Percentiles rank a stretch among this genome's conserved stretches.
Conservation (phyloP, 2,329 filamentous ascomycete species). For the Aureobasidium namibiae region DNA sequence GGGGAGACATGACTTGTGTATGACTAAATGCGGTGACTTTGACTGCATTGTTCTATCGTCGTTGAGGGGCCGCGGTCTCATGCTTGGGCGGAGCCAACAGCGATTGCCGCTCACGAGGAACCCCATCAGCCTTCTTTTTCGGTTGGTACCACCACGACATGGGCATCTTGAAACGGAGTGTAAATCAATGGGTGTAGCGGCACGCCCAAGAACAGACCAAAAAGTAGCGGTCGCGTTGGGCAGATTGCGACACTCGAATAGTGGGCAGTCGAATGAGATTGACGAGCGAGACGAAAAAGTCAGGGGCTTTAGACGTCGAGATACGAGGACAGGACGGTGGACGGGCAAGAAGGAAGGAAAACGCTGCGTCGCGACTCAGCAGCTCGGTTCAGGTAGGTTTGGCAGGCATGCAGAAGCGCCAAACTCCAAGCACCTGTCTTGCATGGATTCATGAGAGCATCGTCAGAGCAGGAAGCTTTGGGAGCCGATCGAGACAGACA, state of each 20-base stretch:
- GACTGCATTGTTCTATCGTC: neutral
- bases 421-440: slow-evolving; percentile 6
- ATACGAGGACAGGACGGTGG: neutral
- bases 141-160: slow-evolving; percentile 9
- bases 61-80: neutral
- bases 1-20: slow-evolving; percentile 12
- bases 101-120: neutral
- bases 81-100: neutral
- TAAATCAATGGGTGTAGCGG: slow-evolving; percentile 1
- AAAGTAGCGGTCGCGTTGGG: neutral
- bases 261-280: neutral
- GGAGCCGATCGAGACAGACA: slow-evolving; percentile 10
- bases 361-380: neutral
- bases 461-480: neutral
- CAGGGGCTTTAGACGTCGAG: neutral
- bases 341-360: neutral
- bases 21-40: slow-evolving; percentile 5
- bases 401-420: slow-evolving; percentile 1
- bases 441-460: neutral
- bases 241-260: slow-evolving; percentile 4
- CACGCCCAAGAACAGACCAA: neutral
- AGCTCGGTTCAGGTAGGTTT: slow-evolving; percentile 3
- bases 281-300: neutral
- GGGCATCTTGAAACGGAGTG: slow-evolving; percentile 1
- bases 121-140: slow-evolving; percentile 4